phyloP scores from a whole-genome alignment of 1,139 yeast genomes.

The Kazachstania sp. region DNA sequence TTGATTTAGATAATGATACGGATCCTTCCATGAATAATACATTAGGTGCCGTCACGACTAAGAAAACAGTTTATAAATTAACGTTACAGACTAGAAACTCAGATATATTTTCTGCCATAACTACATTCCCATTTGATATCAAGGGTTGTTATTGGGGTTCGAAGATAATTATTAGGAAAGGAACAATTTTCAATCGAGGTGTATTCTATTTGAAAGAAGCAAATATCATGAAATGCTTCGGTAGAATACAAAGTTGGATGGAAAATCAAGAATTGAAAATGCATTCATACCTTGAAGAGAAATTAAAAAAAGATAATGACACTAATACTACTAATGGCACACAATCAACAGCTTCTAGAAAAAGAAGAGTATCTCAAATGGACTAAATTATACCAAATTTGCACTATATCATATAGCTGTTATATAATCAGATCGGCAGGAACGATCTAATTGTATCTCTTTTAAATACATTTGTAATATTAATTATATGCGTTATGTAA shows the following conservation, averaged over 20 bases:
- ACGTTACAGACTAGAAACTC: slow-evolving; percentile 35
- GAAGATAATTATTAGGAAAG: slow-evolving; percentile 22
- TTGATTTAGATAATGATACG: slow-evolving; percentile 19
- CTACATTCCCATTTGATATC: slow-evolving; percentile 25
- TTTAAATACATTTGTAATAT: background rate
- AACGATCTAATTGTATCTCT: too few relatives aligned
- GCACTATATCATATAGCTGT: too few relatives aligned
- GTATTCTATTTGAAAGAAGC: slow-evolving; percentile 21
- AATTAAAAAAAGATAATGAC: slow-evolving; percentile 14
- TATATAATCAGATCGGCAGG: too few relatives aligned
- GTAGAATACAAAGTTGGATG: slow-evolving; percentile 28
- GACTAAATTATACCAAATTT: background rate
- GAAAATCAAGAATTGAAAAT: slow-evolving; percentile 25
- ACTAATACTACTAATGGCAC: background rate
- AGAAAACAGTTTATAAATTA: slow-evolving; percentile 28
- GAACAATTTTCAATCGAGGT: slow-evolving; percentile 25
- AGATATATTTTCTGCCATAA: slow-evolving; percentile 33
- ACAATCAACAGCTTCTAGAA: slow-evolving; percentile 7
- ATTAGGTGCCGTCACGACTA: slow-evolving; percentile 8
- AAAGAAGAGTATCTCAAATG: slow-evolving; percentile 11
- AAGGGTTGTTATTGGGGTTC: slow-evolving; percentile 26
- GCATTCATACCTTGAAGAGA: slow-evolving; percentile 22
- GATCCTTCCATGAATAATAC: slow-evolving; percentile 14
- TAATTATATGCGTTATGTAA: background rate
- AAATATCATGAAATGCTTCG: slow-evolving; percentile 22